Conservation (phyloP, 495 filamentous ascomycete genomes). For the Penicillium daleae region DNA sequence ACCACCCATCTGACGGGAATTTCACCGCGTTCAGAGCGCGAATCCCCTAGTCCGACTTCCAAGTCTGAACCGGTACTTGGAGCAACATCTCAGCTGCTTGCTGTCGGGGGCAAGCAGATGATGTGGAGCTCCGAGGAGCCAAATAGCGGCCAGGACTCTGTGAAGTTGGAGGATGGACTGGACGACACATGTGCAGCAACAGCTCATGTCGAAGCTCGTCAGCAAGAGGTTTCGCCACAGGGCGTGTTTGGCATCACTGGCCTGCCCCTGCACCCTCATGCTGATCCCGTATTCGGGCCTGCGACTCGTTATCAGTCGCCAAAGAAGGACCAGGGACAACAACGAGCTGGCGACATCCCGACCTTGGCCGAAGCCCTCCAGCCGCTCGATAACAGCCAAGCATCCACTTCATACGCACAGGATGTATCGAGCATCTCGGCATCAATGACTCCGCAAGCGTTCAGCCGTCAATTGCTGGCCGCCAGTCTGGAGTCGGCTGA, state of each 20-base stretch:
- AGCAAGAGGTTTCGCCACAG: constrained; percentile 5
- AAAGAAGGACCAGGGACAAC: constrained; percentile 2
- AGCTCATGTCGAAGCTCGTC: constrained; percentile 3
- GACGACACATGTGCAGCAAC: background rate
- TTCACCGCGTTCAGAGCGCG: background rate
- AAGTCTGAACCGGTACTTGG: background rate
- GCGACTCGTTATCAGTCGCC: background rate
- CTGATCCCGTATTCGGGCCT: constrained; percentile 5
- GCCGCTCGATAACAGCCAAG: background rate
- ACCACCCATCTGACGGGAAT: background rate
- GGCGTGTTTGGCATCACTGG: background rate
- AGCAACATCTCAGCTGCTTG: background rate
- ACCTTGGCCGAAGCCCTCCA: background rate
- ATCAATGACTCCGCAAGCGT: background rate
- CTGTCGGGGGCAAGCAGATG: background rate
- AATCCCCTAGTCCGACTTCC: background rate
- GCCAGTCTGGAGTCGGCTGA: background rate
- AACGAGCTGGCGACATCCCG: constrained; percentile 5
- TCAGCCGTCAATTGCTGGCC: background rate
- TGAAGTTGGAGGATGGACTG: background rate
- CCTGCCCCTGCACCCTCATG: constrained; percentile 5
- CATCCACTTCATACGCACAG: background rate
- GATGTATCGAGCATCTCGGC: background rate
- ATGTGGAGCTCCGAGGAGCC: background rate
- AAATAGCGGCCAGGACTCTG: background rate